Percentiles rank a stretch among this genome's conserved stretches.
Evolutionary conservation across 2,329 filamentous ascomycete genomes (phyloP).

Genomic region (Cryphonectria parasitica): DNA sequence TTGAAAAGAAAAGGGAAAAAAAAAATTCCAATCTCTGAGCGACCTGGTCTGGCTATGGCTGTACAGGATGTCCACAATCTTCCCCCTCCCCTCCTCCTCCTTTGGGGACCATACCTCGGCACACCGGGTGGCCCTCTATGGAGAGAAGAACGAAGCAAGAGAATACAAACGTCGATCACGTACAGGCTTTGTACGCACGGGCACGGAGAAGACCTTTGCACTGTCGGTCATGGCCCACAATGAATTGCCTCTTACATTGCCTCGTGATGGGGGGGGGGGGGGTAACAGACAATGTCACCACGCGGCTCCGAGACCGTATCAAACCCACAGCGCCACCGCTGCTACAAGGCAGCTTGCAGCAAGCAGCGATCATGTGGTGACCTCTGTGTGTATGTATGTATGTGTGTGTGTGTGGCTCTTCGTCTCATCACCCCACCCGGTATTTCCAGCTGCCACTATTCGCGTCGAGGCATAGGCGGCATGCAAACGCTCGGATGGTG

Average conservation of each 20-base stretch:
- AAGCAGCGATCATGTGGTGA: neutral
- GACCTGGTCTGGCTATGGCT: neutral
- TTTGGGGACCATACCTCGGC: too few species aligned
- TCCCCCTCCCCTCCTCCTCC: too few species aligned
- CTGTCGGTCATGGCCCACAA: neutral
- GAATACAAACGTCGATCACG: neutral
- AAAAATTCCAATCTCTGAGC: neutral
- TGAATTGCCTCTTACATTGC: neutral
- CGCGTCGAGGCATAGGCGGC: constrained; percentile 14
- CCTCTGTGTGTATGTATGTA: too few species aligned
- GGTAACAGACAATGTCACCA: too few species aligned
- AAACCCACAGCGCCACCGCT: neutral
- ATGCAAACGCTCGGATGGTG: constrained; percentile 20
- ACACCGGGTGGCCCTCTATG: neutral
- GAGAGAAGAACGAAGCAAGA: too few species aligned
- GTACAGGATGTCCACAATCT: neutral
- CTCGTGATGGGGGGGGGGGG: neutral
- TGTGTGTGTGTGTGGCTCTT: neutral
- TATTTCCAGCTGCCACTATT: neutral
- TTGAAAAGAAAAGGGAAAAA: neutral
- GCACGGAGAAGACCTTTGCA: neutral
- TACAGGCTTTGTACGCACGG: neutral
- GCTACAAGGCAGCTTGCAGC: neutral
- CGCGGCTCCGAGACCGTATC: neutral
- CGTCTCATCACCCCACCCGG: too few species aligned